Percentiles rank a stretch among this genome's conserved stretches.
Conservation (phyloP, 2,329 filamentous ascomycete genomes). For the Aspergillus puulaauensis region DNA sequence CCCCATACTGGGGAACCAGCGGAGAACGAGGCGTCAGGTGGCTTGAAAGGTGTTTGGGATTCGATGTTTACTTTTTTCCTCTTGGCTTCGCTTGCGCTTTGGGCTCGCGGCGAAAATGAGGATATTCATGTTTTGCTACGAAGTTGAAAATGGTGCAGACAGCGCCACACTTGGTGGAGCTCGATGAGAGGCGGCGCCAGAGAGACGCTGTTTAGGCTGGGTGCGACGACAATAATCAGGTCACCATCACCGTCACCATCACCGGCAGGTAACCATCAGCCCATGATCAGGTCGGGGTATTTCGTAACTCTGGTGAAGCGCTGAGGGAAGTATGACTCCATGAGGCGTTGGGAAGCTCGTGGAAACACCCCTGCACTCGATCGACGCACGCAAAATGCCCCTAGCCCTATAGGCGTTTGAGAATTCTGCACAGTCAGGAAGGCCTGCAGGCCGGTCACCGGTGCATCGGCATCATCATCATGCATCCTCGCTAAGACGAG, state of each 20-base stretch:
- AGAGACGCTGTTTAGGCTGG: neutral
- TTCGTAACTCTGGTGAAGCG: neutral
- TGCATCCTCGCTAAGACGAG: neutral
- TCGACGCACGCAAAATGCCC: neutral
- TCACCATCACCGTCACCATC: neutral
- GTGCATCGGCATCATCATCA: neutral
- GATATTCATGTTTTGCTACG: neutral
- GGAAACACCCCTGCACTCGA: neutral
- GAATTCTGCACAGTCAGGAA: neutral
- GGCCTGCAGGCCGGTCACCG: neutral
- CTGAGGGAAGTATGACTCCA: neutral
- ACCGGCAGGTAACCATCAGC: neutral
- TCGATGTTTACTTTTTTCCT: slow-evolving; percentile 13
- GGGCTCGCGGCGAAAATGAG: neutral
- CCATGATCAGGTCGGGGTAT: neutral
- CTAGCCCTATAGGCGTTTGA: neutral
- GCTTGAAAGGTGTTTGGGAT: slow-evolving; percentile 11
- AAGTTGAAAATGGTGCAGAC: neutral
- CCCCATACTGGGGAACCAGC: slow-evolving; percentile 11
- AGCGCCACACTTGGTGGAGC: neutral
- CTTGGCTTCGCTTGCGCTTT: neutral
- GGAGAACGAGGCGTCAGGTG: slow-evolving; percentile 15
- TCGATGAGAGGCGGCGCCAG: neutral
- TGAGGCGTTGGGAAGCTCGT: neutral
- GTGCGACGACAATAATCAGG: slow-evolving; percentile 3